Conservation (phyloP, 2,329 filamentous ascomycete genomes). For the Alternaria ethzedia region DNA sequence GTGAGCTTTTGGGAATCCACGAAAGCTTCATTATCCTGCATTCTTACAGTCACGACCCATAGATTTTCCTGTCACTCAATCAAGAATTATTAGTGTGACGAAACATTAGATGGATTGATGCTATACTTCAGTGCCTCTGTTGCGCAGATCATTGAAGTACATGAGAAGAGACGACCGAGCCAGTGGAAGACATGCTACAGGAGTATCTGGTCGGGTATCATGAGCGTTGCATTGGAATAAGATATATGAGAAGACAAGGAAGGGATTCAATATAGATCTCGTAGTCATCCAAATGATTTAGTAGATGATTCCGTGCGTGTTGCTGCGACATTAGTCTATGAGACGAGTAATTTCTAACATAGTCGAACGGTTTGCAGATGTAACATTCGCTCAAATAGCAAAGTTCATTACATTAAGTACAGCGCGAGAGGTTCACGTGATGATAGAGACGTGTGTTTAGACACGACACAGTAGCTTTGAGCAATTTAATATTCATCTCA, state of each 20-base stretch:
- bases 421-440: background rate
- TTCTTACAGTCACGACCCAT: too few species aligned
- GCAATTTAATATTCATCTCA: background rate
- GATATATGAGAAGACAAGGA: background rate
- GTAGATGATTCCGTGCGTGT: background rate
- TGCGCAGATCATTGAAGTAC: background rate
- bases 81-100: background rate
- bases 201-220: background rate
- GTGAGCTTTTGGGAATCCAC: background rate
- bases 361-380: background rate
- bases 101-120: background rate
- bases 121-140: background rate
- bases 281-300: background rate
- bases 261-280: background rate
- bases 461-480: background rate
- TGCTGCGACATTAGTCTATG: background rate
- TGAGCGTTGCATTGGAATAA: background rate
- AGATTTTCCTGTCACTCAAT: too few species aligned
- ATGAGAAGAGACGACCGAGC: background rate
- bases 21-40: background rate
- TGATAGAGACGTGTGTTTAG: background rate
- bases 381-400: background rate
- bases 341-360: background rate
- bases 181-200: background rate
- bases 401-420: background rate